Percentiles rank a stretch among this genome's conserved stretches.
phyloP scores from a whole-genome alignment of 768 basidiomycete genomes.

The Lentinula boryana region DNA sequence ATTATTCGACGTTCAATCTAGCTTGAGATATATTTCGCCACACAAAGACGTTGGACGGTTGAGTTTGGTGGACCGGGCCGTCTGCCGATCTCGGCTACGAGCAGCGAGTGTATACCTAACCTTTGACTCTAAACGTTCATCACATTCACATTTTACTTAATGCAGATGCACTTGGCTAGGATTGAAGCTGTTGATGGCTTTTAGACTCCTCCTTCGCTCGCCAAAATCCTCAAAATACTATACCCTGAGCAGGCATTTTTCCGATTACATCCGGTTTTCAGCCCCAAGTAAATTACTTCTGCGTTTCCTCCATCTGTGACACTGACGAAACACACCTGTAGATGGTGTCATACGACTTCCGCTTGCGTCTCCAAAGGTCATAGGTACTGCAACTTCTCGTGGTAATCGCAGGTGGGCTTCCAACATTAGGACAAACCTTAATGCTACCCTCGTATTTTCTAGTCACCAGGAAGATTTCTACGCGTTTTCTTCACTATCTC shows the following conservation, averaged over 20 bases:
- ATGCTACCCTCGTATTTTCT: slow-evolving; percentile 8
- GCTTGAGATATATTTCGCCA: too few relatives aligned
- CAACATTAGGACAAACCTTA: neutral
- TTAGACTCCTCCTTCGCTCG: slow-evolving; percentile 8
- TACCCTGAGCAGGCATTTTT: neutral
- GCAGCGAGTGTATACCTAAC: too few relatives aligned
- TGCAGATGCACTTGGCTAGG: neutral
- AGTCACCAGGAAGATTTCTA: slow-evolving; percentile 92
- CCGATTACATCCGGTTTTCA: slow-evolving; percentile 6
- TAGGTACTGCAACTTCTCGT: slow-evolving; percentile 70
- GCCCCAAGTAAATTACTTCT: neutral
- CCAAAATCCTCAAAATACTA: neutral
- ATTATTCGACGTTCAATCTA: too few relatives aligned
- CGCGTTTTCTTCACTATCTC: slow-evolving; percentile 65
- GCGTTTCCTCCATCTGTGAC: neutral
- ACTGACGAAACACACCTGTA: slow-evolving; percentile 15
- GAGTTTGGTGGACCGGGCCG: too few relatives aligned
- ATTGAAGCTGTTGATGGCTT: neutral
- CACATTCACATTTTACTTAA: neutral
- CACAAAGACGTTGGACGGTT: too few relatives aligned
- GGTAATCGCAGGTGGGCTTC: slow-evolving; percentile 60
- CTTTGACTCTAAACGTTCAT: neutral
- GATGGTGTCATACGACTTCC: slow-evolving; percentile 66
- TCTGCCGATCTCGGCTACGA: too few relatives aligned
- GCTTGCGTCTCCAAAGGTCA: slow-evolving; percentile 68